These are phyloP conservation scores for Thielaviopsis musarum DNA, from an alignment of 2,329 filamentous ascomycete genomes.

Conservation along the genomic window DNA sequence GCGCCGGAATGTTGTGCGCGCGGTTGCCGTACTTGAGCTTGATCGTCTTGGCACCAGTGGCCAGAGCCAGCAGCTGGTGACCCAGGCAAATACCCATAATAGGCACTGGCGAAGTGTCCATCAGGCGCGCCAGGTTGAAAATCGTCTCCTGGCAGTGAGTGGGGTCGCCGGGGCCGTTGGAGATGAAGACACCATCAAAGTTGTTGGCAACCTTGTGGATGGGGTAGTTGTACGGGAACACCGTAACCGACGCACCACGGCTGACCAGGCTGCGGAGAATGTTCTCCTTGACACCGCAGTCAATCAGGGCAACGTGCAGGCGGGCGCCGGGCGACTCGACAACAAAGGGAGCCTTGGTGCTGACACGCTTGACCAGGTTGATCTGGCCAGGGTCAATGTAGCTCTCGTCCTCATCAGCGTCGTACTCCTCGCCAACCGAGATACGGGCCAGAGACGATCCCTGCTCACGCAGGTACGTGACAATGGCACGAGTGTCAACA, in stretches of 20 bases:
- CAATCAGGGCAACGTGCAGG: conserved; percentile 84
- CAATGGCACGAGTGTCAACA: conserved; percentile 91
- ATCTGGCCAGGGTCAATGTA: conserved; percentile 92
- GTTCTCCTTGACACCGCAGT: conserved; percentile 99
- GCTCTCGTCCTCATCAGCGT: conserved; percentile 93
- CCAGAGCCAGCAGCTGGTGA: conserved; percentile 86
- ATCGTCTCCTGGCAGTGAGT: conserved; percentile 92
- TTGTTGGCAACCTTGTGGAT: conserved; percentile 97
- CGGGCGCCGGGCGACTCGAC: conserved; percentile 69
- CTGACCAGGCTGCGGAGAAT: conserved; percentile 87
- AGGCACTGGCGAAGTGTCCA: conserved; percentile 78
- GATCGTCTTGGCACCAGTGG: conserved; percentile 73
- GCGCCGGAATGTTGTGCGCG: conserved; percentile 91
- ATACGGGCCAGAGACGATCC: conserved; percentile 92
- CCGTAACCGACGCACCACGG: conserved; percentile 81
- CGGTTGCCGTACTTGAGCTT: conserved; percentile 99
- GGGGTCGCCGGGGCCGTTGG: conserved; percentile 94
- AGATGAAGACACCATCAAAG: conserved; percentile 98
- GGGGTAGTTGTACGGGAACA: conserved; percentile 91
- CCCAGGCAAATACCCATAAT: conserved; percentile 97
- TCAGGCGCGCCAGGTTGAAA: conserved; percentile 78
- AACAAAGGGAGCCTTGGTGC: conserved; percentile 96
- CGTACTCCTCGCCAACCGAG: conserved; percentile 91
- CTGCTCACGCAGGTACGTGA: conserved; percentile 88
- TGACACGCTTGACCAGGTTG: conserved; percentile 89